Conservation (phyloP, 1,139 yeast genomes). For the Nadsonia starkeyi-henricii region DNA sequence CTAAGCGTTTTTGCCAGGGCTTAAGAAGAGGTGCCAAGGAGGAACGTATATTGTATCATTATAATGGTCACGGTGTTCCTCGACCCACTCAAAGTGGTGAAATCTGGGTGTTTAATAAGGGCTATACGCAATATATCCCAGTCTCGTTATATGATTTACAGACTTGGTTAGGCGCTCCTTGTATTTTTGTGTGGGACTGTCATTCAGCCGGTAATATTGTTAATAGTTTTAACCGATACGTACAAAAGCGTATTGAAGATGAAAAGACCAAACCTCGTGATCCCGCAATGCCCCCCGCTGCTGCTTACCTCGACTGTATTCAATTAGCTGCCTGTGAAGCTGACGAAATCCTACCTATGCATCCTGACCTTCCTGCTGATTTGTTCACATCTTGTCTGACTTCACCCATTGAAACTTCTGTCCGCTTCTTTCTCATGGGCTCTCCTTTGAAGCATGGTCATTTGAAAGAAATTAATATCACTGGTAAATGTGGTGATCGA, state of each 20-base stretch:
- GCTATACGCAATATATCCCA: conserved; percentile 94
- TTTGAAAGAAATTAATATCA: conserved; percentile 38
- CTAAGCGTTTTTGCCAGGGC: conserved; percentile 81
- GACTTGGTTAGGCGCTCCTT: conserved; percentile 97
- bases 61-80: conserved; percentile 98
- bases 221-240: conserved; percentile 77
- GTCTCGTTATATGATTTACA: conserved; percentile 86
- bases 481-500: conserved; percentile 84
- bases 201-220: conserved; percentile 92
- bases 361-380: conserved; percentile 93
- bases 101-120: conserved; percentile 95
- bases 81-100: conserved; percentile 97
- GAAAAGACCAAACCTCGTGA: conserved; percentile 26
- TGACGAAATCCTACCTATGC: conserved; percentile 79
- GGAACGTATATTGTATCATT: conserved; percentile 72
- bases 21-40: conserved; percentile 84
- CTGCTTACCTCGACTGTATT: conserved; percentile 72
- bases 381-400: conserved; percentile 89
- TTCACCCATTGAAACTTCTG: conserved; percentile 88
- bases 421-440: conserved; percentile 83
- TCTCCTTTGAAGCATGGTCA: conserved; percentile 36
- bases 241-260: conserved; percentile 79
- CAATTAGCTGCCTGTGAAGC: conserved; percentile 89
- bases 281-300: conserved; percentile 33
- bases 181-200: conserved; percentile 88